These are phyloP conservation scores for Monosporozyma solicola DNA, from an alignment of 805 yeast genomes.

Conservation along the genomic window DNA sequence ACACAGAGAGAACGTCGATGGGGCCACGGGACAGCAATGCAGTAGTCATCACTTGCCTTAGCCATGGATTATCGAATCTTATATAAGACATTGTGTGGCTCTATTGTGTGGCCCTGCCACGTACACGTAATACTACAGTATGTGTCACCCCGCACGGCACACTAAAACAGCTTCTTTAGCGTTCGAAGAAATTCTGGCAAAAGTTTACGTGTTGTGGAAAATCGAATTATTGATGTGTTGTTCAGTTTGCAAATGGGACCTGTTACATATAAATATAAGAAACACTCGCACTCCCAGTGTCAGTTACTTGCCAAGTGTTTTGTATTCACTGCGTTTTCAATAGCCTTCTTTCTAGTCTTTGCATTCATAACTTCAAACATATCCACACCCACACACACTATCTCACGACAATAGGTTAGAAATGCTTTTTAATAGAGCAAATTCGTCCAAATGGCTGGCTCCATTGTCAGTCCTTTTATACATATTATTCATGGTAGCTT, in stretches of 20 bases:
- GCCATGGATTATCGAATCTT: too few relatives aligned
- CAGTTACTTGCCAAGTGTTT: too few relatives aligned
- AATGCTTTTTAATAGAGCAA: constrained; percentile 5
- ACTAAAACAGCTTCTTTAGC: neutral
- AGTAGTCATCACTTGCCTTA: neutral
- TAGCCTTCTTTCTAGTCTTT: neutral
- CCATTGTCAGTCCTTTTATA: constrained; percentile 36
- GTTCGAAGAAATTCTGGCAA: neutral
- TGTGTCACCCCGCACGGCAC: neutral
- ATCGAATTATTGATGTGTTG: neutral
- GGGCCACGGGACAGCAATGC: neutral
- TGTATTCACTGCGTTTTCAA: too few relatives aligned
- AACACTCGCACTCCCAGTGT: too few relatives aligned
- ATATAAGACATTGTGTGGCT: neutral
- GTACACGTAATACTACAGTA: too few relatives aligned
- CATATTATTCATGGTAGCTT: constrained; percentile 23
- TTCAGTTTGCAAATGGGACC: neutral
- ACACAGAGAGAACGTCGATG: neutral
- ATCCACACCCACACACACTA: neutral
- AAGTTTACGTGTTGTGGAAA: neutral
- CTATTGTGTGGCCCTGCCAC: neutral
- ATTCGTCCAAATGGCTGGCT: constrained; percentile 33
- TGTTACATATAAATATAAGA: too few relatives aligned
- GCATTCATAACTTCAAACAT: neutral
- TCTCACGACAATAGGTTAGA: neutral